phyloP scores from a whole-genome alignment of 495 filamentous ascomycete genomes.

The Cercophora samala region DNA sequence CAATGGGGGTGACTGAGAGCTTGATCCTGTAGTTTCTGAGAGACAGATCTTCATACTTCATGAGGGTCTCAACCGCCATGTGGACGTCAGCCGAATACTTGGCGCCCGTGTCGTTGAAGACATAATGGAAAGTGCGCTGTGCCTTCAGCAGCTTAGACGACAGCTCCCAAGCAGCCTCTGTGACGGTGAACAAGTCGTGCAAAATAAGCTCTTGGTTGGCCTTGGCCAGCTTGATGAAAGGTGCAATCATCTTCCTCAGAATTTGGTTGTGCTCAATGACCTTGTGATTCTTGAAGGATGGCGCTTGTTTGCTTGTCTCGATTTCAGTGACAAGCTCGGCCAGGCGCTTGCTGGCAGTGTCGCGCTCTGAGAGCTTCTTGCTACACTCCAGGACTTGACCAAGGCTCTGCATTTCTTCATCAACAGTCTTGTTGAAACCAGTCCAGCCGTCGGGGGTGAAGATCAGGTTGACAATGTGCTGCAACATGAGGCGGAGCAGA shows the following conservation, averaged over 20 bases:
- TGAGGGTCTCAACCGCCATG: conserved; percentile 11
- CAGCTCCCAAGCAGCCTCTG: conserved; percentile 30
- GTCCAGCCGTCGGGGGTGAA: conserved; percentile 28
- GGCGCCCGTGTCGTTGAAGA: conserved; percentile 29
- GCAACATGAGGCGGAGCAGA: conserved; percentile 31
- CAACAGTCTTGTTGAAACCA: conserved; percentile 16
- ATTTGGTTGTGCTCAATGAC: conserved; percentile 26
- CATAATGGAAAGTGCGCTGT: conserved; percentile 30
- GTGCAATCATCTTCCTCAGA: conserved; percentile 25
- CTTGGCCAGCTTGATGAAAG: conserved; percentile 11
- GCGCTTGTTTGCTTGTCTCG: not conserved
- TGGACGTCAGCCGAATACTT: conserved; percentile 32
- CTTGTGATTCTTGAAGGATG: conserved; percentile 22
- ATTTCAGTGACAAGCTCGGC: conserved; percentile 23
- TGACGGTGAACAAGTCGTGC: conserved; percentile 29
- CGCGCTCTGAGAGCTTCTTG: conserved; percentile 26
- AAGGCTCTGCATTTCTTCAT: conserved; percentile 25
- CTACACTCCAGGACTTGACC: conserved; percentile 20
- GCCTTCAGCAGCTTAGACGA: conserved; percentile 29
- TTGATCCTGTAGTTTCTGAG: conserved; percentile 29
- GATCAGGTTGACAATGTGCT: conserved; percentile 30
- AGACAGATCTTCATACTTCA: conserved; percentile 13
- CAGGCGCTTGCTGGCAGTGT: conserved; percentile 28
- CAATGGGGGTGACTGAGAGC: conserved; percentile 35
- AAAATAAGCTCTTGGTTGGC: conserved; percentile 22